A percentile compares a stretch with the other conserved stretches of the same genome.
Conservation (phyloP, 306 rosid species). For the Gastrolobium bilobum region DNA sequence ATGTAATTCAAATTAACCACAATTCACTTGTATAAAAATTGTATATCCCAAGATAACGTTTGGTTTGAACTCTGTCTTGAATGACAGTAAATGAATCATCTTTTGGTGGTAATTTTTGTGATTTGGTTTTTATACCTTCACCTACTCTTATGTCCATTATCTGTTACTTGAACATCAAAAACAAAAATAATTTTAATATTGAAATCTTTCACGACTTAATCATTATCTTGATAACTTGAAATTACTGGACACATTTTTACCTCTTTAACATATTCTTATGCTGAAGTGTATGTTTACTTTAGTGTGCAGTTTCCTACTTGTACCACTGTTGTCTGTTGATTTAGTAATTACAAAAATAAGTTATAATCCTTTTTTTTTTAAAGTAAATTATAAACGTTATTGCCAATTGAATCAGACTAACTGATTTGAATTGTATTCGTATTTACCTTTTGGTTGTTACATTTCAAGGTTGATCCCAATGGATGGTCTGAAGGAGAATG, state of each 20-base stretch:
- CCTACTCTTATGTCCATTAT: neutral
- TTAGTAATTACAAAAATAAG: neutral
- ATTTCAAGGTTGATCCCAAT: constrained; percentile 67
- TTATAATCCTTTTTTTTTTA: neutral
- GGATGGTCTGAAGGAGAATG: constrained; percentile 98
- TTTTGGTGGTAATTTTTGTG: neutral
- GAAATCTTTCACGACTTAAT: neutral
- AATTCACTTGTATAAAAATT: neutral
- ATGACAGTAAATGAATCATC: constrained; percentile 17
- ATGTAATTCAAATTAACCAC: neutral
- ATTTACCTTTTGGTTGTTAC: constrained; percentile 1
- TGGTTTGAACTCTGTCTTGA: neutral
- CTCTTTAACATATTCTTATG: constrained; percentile 4
- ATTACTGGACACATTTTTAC: constrained; percentile 13
- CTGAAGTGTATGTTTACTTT: neutral
- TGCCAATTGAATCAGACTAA: constrained; percentile 26
- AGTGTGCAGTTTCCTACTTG: constrained; percentile 2
- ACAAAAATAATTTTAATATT: neutral
- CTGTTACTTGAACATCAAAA: constrained; percentile 15
- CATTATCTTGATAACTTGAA: constrained; percentile 13
- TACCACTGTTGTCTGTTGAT: constrained; percentile 24
- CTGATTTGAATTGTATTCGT: constrained; percentile 18
- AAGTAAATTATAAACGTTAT: neutral
- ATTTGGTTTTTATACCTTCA: constrained; percentile 3
- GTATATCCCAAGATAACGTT: neutral